Percentiles rank a stretch among this genome's conserved stretches.
Evolutionary conservation across 2,329 filamentous ascomycete genomes (phyloP).

Genomic region (Calonectria hawksworthii): DNA sequence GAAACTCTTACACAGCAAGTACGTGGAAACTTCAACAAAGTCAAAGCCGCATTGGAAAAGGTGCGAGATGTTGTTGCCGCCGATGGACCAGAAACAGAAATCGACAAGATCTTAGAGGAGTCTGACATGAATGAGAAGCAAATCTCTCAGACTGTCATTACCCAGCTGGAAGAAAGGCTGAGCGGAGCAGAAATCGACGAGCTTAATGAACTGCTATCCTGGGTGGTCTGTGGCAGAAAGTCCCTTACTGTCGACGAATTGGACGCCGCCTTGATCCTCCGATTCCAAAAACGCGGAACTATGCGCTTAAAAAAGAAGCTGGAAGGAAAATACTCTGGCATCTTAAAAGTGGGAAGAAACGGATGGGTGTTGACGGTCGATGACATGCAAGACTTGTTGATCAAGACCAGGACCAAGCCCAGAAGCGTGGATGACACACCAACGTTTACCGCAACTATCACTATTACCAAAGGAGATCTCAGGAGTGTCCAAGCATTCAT

Average conservation of each 20-base stretch:
- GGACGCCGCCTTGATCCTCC: background rate
- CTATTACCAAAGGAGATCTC: background rate
- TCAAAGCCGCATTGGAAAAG: background rate
- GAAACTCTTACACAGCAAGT: conserved; percentile 1
- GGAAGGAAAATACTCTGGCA: background rate
- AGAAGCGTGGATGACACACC: background rate
- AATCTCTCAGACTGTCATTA: background rate
- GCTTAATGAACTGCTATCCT: background rate
- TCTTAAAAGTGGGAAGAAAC: background rate
- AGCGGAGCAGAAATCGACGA: background rate
- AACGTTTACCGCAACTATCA: background rate
- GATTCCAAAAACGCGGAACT: background rate
- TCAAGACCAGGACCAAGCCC: background rate
- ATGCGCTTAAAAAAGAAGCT: background rate
- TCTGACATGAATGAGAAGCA: background rate
- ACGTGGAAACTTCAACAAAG: background rate
- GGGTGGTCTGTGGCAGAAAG: background rate
- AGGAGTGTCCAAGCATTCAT: background rate
- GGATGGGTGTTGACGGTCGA: background rate
- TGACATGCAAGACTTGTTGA: background rate
- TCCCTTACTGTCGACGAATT: background rate
- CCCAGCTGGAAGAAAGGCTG: background rate
- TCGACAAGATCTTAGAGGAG: background rate
- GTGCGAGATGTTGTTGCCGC: background rate
- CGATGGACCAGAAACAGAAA: conserved; percentile 3